phyloP scores from a whole-genome alignment of 208 protist genomes.

The Sergeia podlipaevii region DNA sequence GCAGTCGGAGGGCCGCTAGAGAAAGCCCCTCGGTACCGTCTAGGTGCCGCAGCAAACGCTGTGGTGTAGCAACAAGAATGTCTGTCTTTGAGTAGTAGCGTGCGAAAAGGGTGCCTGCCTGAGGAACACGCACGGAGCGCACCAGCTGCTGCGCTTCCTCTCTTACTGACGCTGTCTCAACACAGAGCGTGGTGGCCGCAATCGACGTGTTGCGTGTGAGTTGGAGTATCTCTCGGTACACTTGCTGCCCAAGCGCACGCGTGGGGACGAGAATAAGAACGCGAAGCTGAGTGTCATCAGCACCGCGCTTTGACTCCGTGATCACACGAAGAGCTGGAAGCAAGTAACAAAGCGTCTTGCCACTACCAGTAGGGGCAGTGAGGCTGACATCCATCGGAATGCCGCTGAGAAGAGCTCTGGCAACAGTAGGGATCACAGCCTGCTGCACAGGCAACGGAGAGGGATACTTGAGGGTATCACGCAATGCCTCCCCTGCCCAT shows the following conservation, averaged over 20 bases:
- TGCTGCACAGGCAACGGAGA: constrained; percentile 78
- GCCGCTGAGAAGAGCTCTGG: constrained; percentile 53
- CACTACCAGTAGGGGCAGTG: constrained; percentile 86
- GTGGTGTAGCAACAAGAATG: constrained; percentile 79
- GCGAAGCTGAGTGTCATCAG: constrained; percentile 64
- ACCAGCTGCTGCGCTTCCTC: constrained; percentile 52
- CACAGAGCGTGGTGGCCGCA: constrained; percentile 50
- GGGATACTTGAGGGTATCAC: constrained; percentile 47
- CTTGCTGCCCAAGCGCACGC: constrained; percentile 74
- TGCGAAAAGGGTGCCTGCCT: background rate
- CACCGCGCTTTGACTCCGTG: constrained; percentile 40
- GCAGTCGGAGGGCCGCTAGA: constrained; percentile 55
- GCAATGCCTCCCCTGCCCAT: constrained; percentile 65
- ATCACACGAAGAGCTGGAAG: constrained; percentile 70
- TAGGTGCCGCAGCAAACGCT: constrained; percentile 77
- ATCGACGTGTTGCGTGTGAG: constrained; percentile 74
- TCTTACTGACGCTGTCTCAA: constrained; percentile 20
- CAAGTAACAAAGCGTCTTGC: constrained; percentile 90
- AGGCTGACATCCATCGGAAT: constrained; percentile 88
- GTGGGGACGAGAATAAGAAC: constrained; percentile 83
- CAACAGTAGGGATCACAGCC: constrained; percentile 66
- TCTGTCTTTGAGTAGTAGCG: constrained; percentile 74
- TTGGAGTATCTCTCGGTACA: constrained; percentile 54
- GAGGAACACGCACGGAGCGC: constrained; percentile 27
- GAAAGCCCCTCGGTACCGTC: constrained; percentile 56